A percentile compares a stretch with the other conserved stretches of the same genome.
Evolutionary conservation across 1,139 yeast species (phyloP).

Genomic region (Arxiozyma telluris): DNA sequence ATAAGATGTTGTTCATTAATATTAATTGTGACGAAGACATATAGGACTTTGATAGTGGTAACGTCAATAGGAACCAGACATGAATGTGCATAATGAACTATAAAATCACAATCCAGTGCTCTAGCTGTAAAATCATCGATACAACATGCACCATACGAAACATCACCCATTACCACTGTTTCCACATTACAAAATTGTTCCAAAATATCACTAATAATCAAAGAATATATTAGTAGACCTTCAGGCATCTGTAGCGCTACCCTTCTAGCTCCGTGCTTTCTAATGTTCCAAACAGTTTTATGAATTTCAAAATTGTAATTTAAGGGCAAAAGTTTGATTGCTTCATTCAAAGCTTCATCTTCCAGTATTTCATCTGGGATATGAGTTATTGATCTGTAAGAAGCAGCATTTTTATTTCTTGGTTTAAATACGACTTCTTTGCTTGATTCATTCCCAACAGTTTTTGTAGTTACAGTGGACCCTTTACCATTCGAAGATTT

Average conservation of each 20-base stretch:
- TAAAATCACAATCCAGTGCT: conserved; percentile 85
- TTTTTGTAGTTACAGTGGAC: background rate
- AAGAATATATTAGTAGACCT: conserved; percentile 79
- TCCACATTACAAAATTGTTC: conserved; percentile 87
- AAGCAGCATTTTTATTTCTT: conserved; percentile 23
- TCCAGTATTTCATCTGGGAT: conserved; percentile 82
- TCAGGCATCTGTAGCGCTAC: conserved; percentile 98
- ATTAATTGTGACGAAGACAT: conserved; percentile 89
- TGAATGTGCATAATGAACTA: conserved; percentile 95
- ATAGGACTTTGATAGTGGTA: conserved; percentile 79
- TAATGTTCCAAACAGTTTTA: conserved; percentile 89
- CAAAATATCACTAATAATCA: conserved; percentile 78
- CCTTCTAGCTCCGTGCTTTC: conserved; percentile 58
- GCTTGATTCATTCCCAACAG: conserved; percentile 11
- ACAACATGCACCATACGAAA: conserved; percentile 97
- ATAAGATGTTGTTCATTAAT: conserved; percentile 78
- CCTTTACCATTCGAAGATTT: conserved; percentile 18
- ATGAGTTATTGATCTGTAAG: conserved; percentile 64
- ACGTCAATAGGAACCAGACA: conserved; percentile 93
- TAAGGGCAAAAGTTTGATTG: conserved; percentile 71
- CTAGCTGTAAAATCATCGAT: conserved; percentile 94
- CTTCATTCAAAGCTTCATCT: conserved; percentile 71
- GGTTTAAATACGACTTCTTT: conserved; percentile 28
- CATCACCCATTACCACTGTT: conserved; percentile 96
- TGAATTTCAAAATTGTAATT: conserved; percentile 94